Evolutionary conservation across 108 stramenopile species (phyloP), one percentile per base, ranked within the genome.

Genomic region (Nannochloropsis gaditana): DNA sequence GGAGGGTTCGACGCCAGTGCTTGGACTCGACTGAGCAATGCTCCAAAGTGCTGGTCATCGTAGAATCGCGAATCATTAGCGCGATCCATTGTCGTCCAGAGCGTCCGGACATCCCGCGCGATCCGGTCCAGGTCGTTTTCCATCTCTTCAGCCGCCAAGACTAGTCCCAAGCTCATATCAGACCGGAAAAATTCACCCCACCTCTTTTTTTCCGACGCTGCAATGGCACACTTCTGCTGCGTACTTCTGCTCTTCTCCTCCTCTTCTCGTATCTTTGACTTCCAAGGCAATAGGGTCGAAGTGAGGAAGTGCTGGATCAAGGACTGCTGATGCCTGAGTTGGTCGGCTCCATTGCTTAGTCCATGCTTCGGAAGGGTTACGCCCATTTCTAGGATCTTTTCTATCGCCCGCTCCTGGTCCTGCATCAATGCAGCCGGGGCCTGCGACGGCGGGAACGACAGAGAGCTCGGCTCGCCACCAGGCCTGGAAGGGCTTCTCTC

Each of bases 151-250:
- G 59, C 5, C n/a, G 59, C 59, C 59, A 73, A 73, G 19, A 73
- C n/a, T n/a, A 73, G 59, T n/a, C 59, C 59, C 59, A 73, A 73
- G 59, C 8, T 73, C 59, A 73, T 73, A n/a, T 73, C 59, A n/a
- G 59, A 73, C 59, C 2, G 59, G 19, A 15, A 15, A 6, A 73
- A 73, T n/a, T 73, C 59, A n/a, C 59, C 59, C 59, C 59, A 73
- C 59, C n/a, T 73, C 59, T 73, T 73, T n/a, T n/a, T 15, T n/a
- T n/a, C 15, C 59, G 59, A 73, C 5, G 59, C 59, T n/a, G n/a
- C n/a, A n/a, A 2, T n/a, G 59, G 59, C 59, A 6, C n/a, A n/a
- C 2, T 15, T 73, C 19, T n/a, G 59, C 59, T n/a, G 19, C 59
- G 19, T n/a, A n/a, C 5, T n/a, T 73, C 59, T n/a, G 59, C 59